These are phyloP conservation scores for Epichloe uncinata DNA, from an alignment of 2,329 filamentous ascomycete genomes.

Conservation along the genomic window DNA sequence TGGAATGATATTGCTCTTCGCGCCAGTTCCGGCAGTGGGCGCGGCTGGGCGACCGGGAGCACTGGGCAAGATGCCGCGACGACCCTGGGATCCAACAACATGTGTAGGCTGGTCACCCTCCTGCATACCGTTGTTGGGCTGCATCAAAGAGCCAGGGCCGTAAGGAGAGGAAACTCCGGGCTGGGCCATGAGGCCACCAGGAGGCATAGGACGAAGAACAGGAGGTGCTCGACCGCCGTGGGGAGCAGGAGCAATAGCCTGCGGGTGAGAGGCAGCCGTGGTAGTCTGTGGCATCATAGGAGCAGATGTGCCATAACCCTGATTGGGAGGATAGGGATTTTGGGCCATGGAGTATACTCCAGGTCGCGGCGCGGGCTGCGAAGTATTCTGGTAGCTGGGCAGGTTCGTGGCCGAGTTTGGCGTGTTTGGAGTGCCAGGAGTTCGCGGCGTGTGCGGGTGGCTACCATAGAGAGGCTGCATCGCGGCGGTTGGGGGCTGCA, in stretches of 20 bases:
- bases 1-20: conserved; percentile 73
- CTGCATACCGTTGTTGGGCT: conserved; percentile 39
- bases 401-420: conserved; percentile 41
- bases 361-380: conserved; percentile 33
- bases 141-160: conserved; percentile 43
- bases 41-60: conserved; percentile 76
- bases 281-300: conserved; percentile 55
- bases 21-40: conserved; percentile 52
- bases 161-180: conserved; percentile 46
- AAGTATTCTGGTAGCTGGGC: conserved; percentile 38
- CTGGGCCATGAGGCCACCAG: conserved; percentile 49
- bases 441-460: conserved; percentile 49
- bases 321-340: conserved; percentile 40
- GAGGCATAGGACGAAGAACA: conserved; percentile 56
- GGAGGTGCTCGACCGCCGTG: conserved; percentile 42
- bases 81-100: conserved; percentile 88
- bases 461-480: conserved; percentile 39
- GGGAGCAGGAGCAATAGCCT: conserved; percentile 64
- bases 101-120: conserved; percentile 63
- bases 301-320: conserved; percentile 41
- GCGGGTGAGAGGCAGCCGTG: conserved; percentile 54
- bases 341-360: conserved; percentile 42
- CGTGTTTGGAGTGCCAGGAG: conserved; percentile 49
- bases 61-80: conserved; percentile 81
- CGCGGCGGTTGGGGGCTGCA: conserved; percentile 32